Base-by-base conservation (phyloP, 768 basidiomycete genomes). In the Amanita muscaria region DNA sequence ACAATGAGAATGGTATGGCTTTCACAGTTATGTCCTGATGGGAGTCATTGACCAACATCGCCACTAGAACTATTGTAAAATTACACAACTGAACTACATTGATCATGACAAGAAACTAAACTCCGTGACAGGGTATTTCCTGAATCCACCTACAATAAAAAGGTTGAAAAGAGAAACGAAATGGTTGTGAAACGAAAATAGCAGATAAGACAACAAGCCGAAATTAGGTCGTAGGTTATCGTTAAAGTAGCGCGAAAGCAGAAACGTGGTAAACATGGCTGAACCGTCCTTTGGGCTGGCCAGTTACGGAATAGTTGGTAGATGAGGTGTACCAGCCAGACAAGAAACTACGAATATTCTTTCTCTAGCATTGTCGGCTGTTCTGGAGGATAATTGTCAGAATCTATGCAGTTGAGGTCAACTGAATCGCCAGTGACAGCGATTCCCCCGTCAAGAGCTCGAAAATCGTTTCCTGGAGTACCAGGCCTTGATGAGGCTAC, bases 401-500 rank as follows among this genome's bases (percentile, higher is more conserved):
- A 55, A 36, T 70, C 70, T 22, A 51, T 60, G 11, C 60, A 64
- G 25, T 65, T 64, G 41, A 70, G 64, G 18, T 74, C 68, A 39
- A 69, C 41, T 6, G 70, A 73, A 30, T 61, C 58, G 42, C 68
- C 63, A 40, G 63, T 68, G 46, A 67, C 69, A 21, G 64, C 56
- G 36, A 65, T 57, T 18, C 65, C 67, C 18, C 63, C 61, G 18
- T 77, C 72, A 25, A 57, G 3, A 6, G 22, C 60, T 46, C 68
- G 66, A 24, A 73, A 65, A 49, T 78, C 73, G 50, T 65, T 72
- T 24, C 70, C 68, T 1, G 86, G 86, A 4, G 86, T 89, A 14
- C 72, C 79, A 10, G 86, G 86, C 48, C 86, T 75, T 41, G 86
- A 88, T 4, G 81, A 74, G 11, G 73, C 74, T 27, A 80, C 59